phyloP scores from a whole-genome alignment of 495 filamentous ascomycete species.

The Xylaria acuta region DNA sequence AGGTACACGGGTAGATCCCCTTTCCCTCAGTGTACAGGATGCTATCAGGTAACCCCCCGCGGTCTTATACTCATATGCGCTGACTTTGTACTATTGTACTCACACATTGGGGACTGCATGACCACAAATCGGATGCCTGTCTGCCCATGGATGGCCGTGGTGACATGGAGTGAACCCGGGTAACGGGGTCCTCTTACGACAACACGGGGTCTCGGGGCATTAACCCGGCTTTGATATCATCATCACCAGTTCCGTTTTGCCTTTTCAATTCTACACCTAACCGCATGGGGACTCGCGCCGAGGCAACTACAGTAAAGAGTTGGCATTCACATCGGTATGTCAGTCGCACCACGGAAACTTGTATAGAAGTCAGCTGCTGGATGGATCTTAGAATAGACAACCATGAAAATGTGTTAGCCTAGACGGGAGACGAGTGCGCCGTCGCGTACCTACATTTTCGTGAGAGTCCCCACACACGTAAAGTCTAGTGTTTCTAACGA shows the following conservation, averaged over 20 bases:
- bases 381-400: neutral
- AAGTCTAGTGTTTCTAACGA: neutral
- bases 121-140: conserved; percentile 17
- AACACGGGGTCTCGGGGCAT: conserved; percentile 7
- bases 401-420: conserved; percentile 1
- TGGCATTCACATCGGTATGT: neutral
- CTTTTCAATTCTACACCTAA: conserved; percentile 13
- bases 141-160: neutral
- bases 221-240: neutral
- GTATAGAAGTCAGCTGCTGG: neutral
- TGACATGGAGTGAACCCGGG: neutral
- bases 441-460: no score
- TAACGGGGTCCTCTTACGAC: neutral
- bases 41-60: neutral
- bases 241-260: conserved; percentile 5
- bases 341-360: neutral
- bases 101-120: conserved; percentile 1
- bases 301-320: no score
- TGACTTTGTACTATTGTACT: conserved; percentile 1
- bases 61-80: neutral
- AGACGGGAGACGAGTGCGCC: no score
- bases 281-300: neutral
- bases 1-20: neutral
- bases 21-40: neutral
- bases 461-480: neutral